Percentiles rank a stretch among this genome's conserved stretches.
These are phyloP conservation scores for Xylariaceae sp. DNA, from an alignment of 2,329 filamentous ascomycete genomes.

Conservation along the genomic window DNA sequence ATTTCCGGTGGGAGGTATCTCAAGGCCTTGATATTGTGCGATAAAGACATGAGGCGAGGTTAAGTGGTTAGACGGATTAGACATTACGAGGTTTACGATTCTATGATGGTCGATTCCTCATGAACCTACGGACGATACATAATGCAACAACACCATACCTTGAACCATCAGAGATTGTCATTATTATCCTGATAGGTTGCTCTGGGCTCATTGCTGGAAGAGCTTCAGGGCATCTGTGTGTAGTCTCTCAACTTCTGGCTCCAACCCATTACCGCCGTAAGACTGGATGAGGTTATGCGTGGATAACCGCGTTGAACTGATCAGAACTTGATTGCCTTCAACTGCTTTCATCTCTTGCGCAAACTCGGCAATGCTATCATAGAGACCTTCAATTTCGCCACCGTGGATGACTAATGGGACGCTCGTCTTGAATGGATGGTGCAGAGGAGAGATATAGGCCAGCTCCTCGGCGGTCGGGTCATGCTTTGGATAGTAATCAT, in stretches of 20 bases:
- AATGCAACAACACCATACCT: too few relatives aligned
- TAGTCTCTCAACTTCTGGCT: neutral
- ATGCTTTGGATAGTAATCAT: constrained; percentile 9
- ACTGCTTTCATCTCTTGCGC: constrained; percentile 10
- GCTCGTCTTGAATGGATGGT: constrained; percentile 10
- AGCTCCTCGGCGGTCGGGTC: constrained; percentile 7
- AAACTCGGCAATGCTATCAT: constrained; percentile 7
- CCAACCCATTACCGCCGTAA: constrained; percentile 1
- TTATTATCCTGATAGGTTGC: too few relatives aligned
- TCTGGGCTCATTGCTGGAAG: neutral
- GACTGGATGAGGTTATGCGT: constrained; percentile 10
- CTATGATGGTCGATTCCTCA: too few relatives aligned
- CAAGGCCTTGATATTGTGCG: too few relatives aligned
- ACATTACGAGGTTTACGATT: too few relatives aligned
- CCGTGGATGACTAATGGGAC: constrained; percentile 11
- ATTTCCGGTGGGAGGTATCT: too few relatives aligned
- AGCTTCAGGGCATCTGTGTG: neutral
- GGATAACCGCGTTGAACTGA: constrained; percentile 1
- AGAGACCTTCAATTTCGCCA: constrained; percentile 4
- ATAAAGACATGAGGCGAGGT: too few relatives aligned
- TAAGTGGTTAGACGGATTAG: too few relatives aligned
- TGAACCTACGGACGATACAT: too few relatives aligned
- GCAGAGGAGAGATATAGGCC: constrained; percentile 15
- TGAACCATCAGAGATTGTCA: too few relatives aligned
- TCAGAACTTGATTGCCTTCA: constrained; percentile 5